Evolutionary conservation across 495 filamentous ascomycete genomes (phyloP), one percentile per base, ranked within the genome.

Genomic region (Hamigera avellanea): DNA sequence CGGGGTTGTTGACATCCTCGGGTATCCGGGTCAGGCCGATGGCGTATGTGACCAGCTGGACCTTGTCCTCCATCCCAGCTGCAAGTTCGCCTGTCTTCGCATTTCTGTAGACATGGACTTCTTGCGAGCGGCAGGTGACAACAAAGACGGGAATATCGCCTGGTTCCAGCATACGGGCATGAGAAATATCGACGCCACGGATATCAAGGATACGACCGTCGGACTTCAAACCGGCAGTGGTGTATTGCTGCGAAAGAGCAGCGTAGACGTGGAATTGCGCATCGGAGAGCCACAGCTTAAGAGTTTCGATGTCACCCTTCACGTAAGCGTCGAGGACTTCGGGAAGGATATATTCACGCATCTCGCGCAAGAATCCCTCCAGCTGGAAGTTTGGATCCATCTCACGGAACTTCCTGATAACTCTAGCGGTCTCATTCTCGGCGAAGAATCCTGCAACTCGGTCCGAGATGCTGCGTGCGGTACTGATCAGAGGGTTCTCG

Each of bases 61-160:
- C 91, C 62, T 83, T 88, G 61, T 98, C 91, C 57, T 98, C 93
- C 86, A 95, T 95, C 19, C 91, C 91, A n/a, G 91, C 91, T 14
- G 87, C 86, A 27, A 98, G 74, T 48, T 95, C 70, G 38, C 75
- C 74, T 0, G 83, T 81, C 69, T 98, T 96, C 26, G 77, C 73
- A 45, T 96, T 93, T 27, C 80, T 73, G 65, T 94, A 98, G 12
- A 95, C 88, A 54, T 98, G 91, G 6, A 96, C 86, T 54, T 98
- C 91, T 54, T 98, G 91, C n/a, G 91, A 94, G 25, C 87, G 72
- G 59, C 86, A 94, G 29, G 85, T 93, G 39, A 98, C 78, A 49
- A 98, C 93, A 52, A 98, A 98, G 12, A 98, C 89, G 0, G 91
- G 91, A 27, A 96, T 83, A 37, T 95, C 91, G 40, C 89, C 89